Evolutionary conservation across 78 protist species (phyloP).

Genomic region (Planoprotostelium fungivorum): DNA sequence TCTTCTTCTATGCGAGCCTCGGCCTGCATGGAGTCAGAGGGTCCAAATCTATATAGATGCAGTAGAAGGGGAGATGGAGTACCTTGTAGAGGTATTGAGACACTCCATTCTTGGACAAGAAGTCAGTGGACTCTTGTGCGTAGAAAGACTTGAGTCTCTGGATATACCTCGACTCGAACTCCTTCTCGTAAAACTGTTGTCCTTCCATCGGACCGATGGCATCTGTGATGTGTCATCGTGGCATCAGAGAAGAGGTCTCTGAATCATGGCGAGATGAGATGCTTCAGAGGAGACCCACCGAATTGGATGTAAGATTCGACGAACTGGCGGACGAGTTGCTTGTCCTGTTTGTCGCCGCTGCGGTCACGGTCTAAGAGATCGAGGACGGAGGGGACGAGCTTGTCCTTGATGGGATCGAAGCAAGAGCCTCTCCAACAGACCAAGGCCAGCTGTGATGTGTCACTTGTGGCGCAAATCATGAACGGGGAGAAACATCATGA

Average conservation of each 20-base stretch:
- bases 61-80: too few relatives aligned
- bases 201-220: not conserved
- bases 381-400: not conserved
- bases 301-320: not conserved
- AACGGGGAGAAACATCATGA: too few relatives aligned
- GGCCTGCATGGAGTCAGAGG: not conserved
- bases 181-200: not conserved
- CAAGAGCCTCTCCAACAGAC: not conserved
- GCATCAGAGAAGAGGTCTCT: too few relatives aligned
- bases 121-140: not conserved
- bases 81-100: not conserved
- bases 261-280: too few relatives aligned
- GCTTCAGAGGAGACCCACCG: too few relatives aligned
- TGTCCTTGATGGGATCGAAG: not conserved
- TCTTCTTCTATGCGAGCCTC: not conserved
- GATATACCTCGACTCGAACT: not conserved
- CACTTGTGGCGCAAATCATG: not conserved
- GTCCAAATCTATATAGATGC: too few relatives aligned
- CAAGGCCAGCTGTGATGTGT: not conserved
- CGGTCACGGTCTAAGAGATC: not conserved
- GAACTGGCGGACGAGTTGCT: not conserved
- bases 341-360: not conserved
- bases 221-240: too few relatives aligned
- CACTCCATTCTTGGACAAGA: not conserved
- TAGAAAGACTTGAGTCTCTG: not conserved